These are phyloP conservation scores for Fragaria vesca DNA, from an alignment of 306 rosid genomes.

Conservation along the genomic window DNA sequence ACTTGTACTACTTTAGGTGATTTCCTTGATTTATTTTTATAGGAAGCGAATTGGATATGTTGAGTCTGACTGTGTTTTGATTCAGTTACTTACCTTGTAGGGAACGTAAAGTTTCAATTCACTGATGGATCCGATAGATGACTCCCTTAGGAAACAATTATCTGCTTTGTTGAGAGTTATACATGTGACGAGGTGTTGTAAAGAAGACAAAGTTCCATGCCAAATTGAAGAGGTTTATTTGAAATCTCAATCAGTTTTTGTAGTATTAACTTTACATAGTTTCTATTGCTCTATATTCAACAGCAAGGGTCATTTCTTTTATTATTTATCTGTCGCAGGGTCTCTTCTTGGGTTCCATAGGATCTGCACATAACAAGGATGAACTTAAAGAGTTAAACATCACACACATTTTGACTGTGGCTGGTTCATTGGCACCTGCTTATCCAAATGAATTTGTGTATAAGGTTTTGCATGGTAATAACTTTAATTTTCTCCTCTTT, in stretches of 20 bases:
- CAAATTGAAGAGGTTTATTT: conserved; percentile 60
- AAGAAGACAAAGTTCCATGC: conserved; percentile 52
- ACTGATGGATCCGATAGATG: conserved; percentile 31
- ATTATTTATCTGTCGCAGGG: conserved; percentile 44
- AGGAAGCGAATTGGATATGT: background rate
- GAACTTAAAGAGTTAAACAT: conserved; percentile 52
- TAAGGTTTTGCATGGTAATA: conserved; percentile 56
- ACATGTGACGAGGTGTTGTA: conserved; percentile 16
- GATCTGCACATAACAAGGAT: conserved; percentile 56
- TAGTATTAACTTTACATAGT: background rate
- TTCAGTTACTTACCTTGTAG: background rate
- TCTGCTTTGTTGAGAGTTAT: conserved; percentile 33
- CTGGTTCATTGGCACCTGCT: conserved; percentile 45
- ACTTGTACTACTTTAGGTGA: no score
- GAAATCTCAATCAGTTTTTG: background rate
- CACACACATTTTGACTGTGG: conserved; percentile 77
- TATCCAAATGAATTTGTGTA: conserved; percentile 59
- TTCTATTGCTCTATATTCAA: background rate
- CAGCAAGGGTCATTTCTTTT: background rate
- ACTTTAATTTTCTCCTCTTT: background rate
- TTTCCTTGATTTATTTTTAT: background rate
- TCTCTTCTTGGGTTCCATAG: conserved; percentile 76
- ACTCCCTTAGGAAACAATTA: conserved; percentile 40
- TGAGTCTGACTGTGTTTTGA: background rate
- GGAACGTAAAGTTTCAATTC: conserved; percentile 24